Conservation (phyloP, 2,329 filamentous ascomycete genomes). For the Scytalidium sp. region DNA sequence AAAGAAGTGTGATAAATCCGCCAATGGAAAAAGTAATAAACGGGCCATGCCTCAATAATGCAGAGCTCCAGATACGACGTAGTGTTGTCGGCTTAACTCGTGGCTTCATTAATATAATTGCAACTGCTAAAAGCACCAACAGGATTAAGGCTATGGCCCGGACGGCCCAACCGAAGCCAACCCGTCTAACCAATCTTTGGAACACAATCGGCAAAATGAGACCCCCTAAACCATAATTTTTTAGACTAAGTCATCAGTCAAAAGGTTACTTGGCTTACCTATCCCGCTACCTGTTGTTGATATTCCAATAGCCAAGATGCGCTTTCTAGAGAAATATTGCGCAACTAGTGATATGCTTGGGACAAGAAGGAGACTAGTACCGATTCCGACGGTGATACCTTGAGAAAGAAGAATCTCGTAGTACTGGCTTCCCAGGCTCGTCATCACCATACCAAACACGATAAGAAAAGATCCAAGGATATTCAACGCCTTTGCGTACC, state of each 20-base stretch:
- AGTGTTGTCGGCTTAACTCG: constrained; percentile 35
- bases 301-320: not conserved
- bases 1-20: constrained; percentile 46
- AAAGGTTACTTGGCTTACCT: not conserved
- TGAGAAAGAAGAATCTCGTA: not conserved
- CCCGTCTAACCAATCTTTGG: constrained; percentile 51
- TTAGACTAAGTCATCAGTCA: not conserved
- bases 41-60: constrained; percentile 45
- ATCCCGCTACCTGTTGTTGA: not conserved
- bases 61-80: constrained; percentile 47
- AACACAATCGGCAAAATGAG: constrained; percentile 59
- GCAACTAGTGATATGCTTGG: not conserved
- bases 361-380: not conserved
- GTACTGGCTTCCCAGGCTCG: not conserved
- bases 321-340: not conserved
- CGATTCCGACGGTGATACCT: not conserved
- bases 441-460: not conserved
- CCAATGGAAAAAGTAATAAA: constrained; percentile 41
- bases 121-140: constrained; percentile 38
- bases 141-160: constrained; percentile 59
- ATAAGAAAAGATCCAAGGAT: not conserved
- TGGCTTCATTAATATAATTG: constrained; percentile 41
- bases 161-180: constrained; percentile 66
- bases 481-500: constrained; percentile 1
- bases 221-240: constrained; percentile 31